Percentiles rank a stretch among this genome's conserved stretches.
phyloP scores from a whole-genome alignment of 1,284 basidiomycete genomes.

The Sphagnurus paluster region DNA sequence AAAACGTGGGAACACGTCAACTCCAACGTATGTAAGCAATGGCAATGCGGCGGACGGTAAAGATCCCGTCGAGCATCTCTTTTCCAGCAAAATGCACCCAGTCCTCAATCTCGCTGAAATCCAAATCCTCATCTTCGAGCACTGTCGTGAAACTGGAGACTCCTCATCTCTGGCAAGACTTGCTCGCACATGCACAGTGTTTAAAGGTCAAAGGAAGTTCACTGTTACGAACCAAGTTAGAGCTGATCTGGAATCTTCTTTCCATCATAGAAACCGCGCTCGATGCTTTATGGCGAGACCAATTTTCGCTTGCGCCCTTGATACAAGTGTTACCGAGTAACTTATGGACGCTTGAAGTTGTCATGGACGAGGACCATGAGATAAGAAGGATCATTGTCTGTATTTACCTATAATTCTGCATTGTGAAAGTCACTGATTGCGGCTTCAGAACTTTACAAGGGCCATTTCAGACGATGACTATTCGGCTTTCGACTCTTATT shows the following conservation, averaged over 20 bases:
- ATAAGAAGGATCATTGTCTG: too few species aligned
- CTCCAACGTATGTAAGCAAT: too few species aligned
- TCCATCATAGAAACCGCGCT: not conserved
- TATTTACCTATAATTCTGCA: too few species aligned
- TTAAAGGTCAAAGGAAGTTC: not conserved
- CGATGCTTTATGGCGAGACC: not conserved
- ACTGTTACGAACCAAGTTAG: not conserved
- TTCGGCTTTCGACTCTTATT: too few species aligned
- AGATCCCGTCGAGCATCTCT: too few species aligned
- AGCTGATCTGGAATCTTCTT: not conserved
- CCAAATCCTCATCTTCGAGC: not conserved
- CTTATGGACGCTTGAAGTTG: not conserved
- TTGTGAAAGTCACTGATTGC: too few species aligned
- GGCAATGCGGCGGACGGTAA: too few species aligned
- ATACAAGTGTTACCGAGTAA: not conserved
- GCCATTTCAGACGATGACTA: too few species aligned
- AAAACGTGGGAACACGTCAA: too few species aligned
- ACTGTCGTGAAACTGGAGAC: too few species aligned
- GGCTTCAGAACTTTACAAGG: too few species aligned
- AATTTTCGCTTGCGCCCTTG: not conserved
- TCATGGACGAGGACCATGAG: not conserved
- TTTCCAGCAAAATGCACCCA: too few species aligned
- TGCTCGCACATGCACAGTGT: not conserved
- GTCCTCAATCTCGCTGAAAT: not conserved
- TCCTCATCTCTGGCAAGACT: not conserved